Percentiles rank a stretch among this genome's conserved stretches.
Evolutionary conservation across 2,329 filamentous ascomycete species (phyloP).

Genomic region (Colletotrichum scovillei): DNA sequence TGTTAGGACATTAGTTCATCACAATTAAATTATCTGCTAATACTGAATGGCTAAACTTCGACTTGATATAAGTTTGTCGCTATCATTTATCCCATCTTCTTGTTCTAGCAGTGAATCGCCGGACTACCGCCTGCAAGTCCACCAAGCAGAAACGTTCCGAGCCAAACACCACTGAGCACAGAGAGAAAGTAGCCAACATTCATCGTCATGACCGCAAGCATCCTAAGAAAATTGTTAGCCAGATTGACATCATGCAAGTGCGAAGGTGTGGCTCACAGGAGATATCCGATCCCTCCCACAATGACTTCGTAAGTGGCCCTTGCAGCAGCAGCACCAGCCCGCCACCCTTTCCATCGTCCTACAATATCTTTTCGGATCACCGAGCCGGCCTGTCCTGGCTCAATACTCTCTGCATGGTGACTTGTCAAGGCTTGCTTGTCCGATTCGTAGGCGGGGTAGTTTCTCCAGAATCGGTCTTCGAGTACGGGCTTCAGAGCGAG

Average conservation of each 20-base stretch:
- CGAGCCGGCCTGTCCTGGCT: background rate
- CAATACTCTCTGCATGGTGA: background rate
- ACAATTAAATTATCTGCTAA: background rate
- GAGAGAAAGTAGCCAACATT: slow-evolving; percentile 89
- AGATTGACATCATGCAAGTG: background rate
- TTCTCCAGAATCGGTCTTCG: slow-evolving; percentile 60
- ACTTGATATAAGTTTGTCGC: background rate
- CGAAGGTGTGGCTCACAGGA: slow-evolving; percentile 74
- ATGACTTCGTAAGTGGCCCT: slow-evolving; percentile 47
- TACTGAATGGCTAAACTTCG: background rate
- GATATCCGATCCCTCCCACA: slow-evolving; percentile 80
- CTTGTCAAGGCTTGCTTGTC: background rate
- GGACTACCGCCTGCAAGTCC: slow-evolving; percentile 7
- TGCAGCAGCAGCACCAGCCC: slow-evolving; percentile 26
- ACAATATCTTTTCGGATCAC: slow-evolving; percentile 3
- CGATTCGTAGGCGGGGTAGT: slow-evolving; percentile 2
- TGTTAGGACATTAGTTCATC: background rate
- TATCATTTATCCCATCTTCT: background rate
- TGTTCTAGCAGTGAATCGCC: background rate
- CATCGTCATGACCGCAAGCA: slow-evolving; percentile 92
- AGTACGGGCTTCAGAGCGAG: slow-evolving; percentile 76
- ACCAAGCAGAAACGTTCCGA: slow-evolving; percentile 65
- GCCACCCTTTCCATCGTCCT: slow-evolving; percentile 33
- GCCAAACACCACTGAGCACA: slow-evolving; percentile 79
- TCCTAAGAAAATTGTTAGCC: slow-evolving; percentile 61